Conservation (phyloP, 192 early-diverging fungal species). For the Coemansia sp. region DNA sequence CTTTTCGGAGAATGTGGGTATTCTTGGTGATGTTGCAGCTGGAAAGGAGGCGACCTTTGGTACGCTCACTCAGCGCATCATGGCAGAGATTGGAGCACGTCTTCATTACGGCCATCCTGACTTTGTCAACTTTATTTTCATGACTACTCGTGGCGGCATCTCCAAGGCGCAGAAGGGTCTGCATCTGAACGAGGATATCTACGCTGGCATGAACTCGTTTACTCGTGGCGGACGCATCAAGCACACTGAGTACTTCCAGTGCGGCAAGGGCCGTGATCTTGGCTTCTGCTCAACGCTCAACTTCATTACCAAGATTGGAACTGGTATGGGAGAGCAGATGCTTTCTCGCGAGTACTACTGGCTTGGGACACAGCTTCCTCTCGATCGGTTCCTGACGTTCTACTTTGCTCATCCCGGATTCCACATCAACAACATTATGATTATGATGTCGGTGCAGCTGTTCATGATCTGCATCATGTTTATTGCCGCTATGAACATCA, state of each 20-base stretch:
- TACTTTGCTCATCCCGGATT: conserved; percentile 89
- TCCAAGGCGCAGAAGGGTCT: conserved; percentile 88
- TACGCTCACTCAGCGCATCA: conserved; percentile 81
- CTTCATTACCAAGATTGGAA: conserved; percentile 89
- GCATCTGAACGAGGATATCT: conserved; percentile 92
- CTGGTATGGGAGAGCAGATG: conserved; percentile 94
- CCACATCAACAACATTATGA: conserved; percentile 89
- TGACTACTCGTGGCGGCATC: conserved; percentile 86
- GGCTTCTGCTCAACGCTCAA: conserved; percentile 87
- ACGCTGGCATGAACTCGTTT: conserved; percentile 88
- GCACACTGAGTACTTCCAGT: conserved; percentile 90
- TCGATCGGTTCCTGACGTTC: conserved; percentile 86
- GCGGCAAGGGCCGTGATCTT: conserved; percentile 88
- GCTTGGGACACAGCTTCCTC: conserved; percentile 78
- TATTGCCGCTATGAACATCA: conserved; percentile 70
- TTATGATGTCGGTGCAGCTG: conserved; percentile 78
- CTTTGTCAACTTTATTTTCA: conserved; percentile 85
- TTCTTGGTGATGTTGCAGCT: conserved; percentile 86
- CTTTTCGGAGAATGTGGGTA: conserved; percentile 82
- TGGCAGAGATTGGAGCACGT: conserved; percentile 81
- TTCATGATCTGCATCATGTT: conserved; percentile 80
- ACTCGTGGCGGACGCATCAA: conserved; percentile 83
- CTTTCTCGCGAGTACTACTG: conserved; percentile 92
- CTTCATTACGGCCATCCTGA: conserved; percentile 91
- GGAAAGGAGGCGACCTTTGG: conserved; percentile 89